These are phyloP conservation scores for Stipa capillata DNA, from an alignment of 176 grass and related monocot genomes.

Conservation along the genomic window DNA sequence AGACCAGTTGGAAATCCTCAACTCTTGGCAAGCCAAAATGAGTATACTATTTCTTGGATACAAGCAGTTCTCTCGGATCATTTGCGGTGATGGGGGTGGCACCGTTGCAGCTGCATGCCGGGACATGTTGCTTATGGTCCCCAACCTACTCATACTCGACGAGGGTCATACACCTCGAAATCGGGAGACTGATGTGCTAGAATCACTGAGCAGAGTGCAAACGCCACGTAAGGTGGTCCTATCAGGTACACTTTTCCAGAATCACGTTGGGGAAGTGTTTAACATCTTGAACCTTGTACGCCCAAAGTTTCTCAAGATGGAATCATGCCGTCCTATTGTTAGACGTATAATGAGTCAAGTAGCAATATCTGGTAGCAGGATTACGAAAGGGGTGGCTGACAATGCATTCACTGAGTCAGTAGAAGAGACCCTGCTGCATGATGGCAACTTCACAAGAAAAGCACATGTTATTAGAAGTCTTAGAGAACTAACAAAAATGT, in stretches of 20 bases:
- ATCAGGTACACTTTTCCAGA: constrained; percentile 95
- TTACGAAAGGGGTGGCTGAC: constrained; percentile 35
- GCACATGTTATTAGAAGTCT: constrained; percentile 78
- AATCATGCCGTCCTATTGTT: constrained; percentile 49
- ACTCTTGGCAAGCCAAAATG: constrained; percentile 68
- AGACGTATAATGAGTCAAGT: constrained; percentile 77
- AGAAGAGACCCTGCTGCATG: constrained; percentile 63
- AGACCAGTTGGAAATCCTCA: constrained; percentile 82
- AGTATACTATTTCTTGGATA: constrained; percentile 97
- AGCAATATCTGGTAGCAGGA: constrained; percentile 43
- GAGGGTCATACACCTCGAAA: constrained; percentile 97
- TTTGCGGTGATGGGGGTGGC: constrained; percentile 40
- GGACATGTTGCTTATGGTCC: constrained; percentile 71
- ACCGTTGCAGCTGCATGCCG: constrained; percentile 55
- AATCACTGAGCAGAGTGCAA: constrained; percentile 74
- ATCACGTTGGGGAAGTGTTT: constrained; percentile 81
- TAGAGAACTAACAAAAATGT: constrained; percentile 84
- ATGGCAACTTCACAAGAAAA: constrained; percentile 75
- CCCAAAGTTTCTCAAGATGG: constrained; percentile 82
- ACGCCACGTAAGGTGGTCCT: constrained; percentile 92
- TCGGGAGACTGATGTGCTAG: constrained; percentile 69
- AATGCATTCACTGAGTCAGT: constrained; percentile 53
- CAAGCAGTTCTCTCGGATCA: constrained; percentile 78
- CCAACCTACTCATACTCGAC: constrained; percentile 87
- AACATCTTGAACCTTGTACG: constrained; percentile 90